Evolutionary conservation across 2,329 filamentous ascomycete genomes (phyloP), one percentile per base, ranked within the genome.

Genomic region (Trichoderma citrinoviride): DNA sequence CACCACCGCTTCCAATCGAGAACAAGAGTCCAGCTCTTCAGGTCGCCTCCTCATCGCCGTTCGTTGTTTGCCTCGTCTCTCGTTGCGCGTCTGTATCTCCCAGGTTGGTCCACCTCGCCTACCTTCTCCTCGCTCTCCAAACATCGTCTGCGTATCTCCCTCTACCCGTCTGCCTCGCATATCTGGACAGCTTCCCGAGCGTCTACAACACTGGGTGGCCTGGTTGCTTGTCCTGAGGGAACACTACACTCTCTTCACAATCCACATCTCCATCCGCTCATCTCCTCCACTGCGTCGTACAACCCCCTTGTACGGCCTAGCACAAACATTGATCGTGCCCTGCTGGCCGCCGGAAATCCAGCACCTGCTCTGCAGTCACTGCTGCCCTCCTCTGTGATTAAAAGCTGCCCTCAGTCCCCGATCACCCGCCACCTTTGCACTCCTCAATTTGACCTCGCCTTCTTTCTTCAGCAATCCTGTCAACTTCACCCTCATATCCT

Each of bases 281-380:
- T 50, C 57, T 61, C 53, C 56, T 56, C 40, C 41, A 33, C 23
- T 37, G 41, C 61, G 72, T 73, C 69, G 65, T 64, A 72, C 72
- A 65, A 21, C 65, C 66, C 67, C 63, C 71, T 66, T 76, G 72
- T 77, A 50, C 64, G 21, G 58, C 64, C 70, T 73, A 70, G 72
- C 70, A 67, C 71, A 73, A 74, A 68, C 69, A 72, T 69, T 71
- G 27, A 70, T 44, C 49, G 60, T 52, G 63, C 66, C 52, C 66
- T 67, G 56, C 43, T 60, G 65, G 40, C 54, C 61, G 58, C 52
- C 64, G 64, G 54, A 66, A 65, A 58, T 14, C 27, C 21, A 29
- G 49, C 53, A 65, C 50, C 65, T 67, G 69, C 52, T 55, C 47
- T 64, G 64, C 33, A 56, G 52, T 52, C 65, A 62, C 65, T 52